A percentile compares a stretch with the other conserved stretches of the same genome.
Evolutionary conservation across 2,329 filamentous ascomycete species (phyloP).

Genomic region (Cryphonectria carpinicola): DNA sequence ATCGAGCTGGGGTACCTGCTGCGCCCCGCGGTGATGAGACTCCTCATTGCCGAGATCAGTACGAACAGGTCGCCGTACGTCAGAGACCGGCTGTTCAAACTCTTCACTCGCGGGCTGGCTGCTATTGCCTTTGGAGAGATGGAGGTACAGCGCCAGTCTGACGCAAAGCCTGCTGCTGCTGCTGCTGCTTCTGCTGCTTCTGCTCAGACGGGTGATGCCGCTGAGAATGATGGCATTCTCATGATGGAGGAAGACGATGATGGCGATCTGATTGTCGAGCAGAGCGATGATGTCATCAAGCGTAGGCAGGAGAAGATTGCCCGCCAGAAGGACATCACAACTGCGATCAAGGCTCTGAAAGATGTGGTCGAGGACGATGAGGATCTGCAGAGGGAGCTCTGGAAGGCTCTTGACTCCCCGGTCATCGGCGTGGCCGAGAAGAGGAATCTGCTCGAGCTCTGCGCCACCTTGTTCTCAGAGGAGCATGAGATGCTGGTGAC

Average conservation of each 20-base stretch:
- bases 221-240: conserved; percentile 19
- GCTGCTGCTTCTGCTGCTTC: no score
- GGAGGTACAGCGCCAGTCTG: conserved; percentile 17
- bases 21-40: conserved; percentile 57
- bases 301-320: conserved; percentile 51
- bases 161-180: conserved; percentile 6
- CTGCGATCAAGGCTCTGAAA: conserved; percentile 52
- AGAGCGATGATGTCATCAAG: conserved; percentile 47
- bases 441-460: conserved; percentile 55
- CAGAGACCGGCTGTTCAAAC: conserved; percentile 62
- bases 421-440: conserved; percentile 53
- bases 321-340: conserved; percentile 52
- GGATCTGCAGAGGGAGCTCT: conserved; percentile 50
- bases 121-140: conserved; percentile 66
- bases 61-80: conserved; percentile 68
- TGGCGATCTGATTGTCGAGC: conserved; percentile 52
- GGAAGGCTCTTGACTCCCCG: conserved; percentile 54
- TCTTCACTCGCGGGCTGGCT: conserved; percentile 63
- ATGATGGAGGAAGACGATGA: conserved; percentile 37
- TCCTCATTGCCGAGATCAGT: conserved; percentile 61
- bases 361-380: conserved; percentile 50
- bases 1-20: conserved; percentile 65
- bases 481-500: conserved; percentile 50
- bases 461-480: conserved; percentile 54
- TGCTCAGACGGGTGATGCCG: not conserved